A percentile compares a stretch with the other conserved stretches of the same genome.
Conservation (phyloP, 2,329 filamentous ascomycete genomes). For the Diaporthe sp. region DNA sequence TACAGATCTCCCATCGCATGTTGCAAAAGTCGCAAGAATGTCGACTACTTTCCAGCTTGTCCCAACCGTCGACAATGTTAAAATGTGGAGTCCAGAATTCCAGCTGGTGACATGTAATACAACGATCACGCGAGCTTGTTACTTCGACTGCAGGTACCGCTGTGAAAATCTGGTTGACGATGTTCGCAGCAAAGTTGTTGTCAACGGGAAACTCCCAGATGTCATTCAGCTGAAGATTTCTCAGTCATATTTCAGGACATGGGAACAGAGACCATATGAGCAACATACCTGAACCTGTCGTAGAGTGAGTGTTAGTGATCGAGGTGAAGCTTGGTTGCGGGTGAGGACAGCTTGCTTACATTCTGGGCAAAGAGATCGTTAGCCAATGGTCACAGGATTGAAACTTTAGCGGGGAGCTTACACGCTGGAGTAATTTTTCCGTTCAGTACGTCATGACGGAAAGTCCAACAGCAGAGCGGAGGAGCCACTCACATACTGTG, state of each 20-base stretch:
- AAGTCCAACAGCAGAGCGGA: fast-evolving
- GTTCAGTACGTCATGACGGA: background rate
- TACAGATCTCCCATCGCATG: background rate
- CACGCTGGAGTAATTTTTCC: background rate
- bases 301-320: background rate
- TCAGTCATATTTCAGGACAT: background rate
- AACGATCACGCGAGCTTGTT: background rate
- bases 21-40: conserved; percentile 5
- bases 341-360: background rate
- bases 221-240: background rate
- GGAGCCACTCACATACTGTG: background rate
- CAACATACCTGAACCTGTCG: background rate
- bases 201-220: conserved; percentile 12
- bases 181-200: background rate
- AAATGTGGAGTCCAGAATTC: background rate
- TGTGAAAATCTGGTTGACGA: background rate
- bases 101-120: background rate
- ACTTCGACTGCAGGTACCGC: no score
- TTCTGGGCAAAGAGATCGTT: background rate
- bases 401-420: background rate
- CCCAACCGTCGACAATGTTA: background rate
- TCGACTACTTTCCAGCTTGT: background rate
- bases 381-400: background rate
- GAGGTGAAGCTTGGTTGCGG: background rate
- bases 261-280: background rate